These are phyloP conservation scores for Comarum palustre DNA, from an alignment of 306 rosid genomes.

Conservation along the genomic window DNA sequence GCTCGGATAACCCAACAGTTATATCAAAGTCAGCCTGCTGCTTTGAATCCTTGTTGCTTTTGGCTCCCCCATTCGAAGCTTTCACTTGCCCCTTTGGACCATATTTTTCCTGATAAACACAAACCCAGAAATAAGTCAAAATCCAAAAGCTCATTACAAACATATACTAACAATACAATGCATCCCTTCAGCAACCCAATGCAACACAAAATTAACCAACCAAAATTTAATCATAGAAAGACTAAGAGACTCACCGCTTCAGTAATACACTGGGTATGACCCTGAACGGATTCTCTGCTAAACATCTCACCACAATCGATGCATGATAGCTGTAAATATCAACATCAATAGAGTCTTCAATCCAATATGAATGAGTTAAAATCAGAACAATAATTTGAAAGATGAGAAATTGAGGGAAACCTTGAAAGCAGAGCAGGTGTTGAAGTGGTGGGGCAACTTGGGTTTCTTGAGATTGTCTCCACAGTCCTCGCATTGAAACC, in stretches of 20 bases:
- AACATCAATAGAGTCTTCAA: neutral
- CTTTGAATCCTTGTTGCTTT: conserved; percentile 49
- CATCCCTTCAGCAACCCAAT: neutral
- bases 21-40: conserved; percentile 66
- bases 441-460: conserved; percentile 65
- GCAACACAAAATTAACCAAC: neutral
- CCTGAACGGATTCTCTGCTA: conserved; percentile 66
- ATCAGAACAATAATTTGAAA: neutral
- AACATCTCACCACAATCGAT: conserved; percentile 84
- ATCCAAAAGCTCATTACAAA: neutral
- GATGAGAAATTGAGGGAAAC: conserved; percentile 18
- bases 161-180: no score
- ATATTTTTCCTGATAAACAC: conserved; percentile 68
- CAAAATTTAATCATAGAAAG: neutral
- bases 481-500: conserved; percentile 96
- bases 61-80: conserved; percentile 44
- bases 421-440: conserved; percentile 69
- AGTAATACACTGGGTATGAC: conserved; percentile 81
- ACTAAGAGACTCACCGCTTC: conserved; percentile 61
- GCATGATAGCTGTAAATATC: conserved; percentile 64
- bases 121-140: neutral
- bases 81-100: conserved; percentile 90
- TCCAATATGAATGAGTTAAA: neutral
- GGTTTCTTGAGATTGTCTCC: conserved; percentile 93
- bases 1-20: conserved; percentile 76